Evolutionary conservation across 2,329 filamentous ascomycete species (phyloP), one percentile per base, ranked within the genome.

Genomic region (Microcyclosporella mali): DNA sequence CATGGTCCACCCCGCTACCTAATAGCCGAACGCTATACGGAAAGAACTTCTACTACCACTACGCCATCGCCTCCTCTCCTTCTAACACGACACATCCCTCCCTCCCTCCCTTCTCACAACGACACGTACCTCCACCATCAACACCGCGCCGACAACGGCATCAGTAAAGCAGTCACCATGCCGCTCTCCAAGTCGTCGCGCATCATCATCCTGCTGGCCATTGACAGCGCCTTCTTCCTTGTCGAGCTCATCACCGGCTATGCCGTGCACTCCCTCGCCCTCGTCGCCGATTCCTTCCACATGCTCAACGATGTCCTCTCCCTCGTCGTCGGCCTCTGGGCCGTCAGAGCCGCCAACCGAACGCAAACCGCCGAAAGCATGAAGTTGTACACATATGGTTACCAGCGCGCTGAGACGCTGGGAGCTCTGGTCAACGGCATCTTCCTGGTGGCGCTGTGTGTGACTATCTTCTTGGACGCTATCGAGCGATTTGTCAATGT

Each of bases 261-360:
- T 72, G 72, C 83, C 51, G 88, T 94, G 47, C 84, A 89, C 62
- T 97, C 92, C 14, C 78, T 98, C 56, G 92, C 92, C 29, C 77
- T 98, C 46, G 88, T 94, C 62, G 92, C 92, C 41, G 92, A 98
- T 71, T 88, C 92, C 47, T 98, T 98, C 67, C 92, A 98, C 70
- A 98, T 98, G 92, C 75, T 98, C 48, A 98, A 98, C 72, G 92
- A 98, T 78, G 92, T 98, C 56, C 83, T 98, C 48, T 97, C 92
- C 1, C 73, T 98, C 11, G 77, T 83, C 43, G 90, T 98, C 49
- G 92, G 92, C 52, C 69, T 97, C 31, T 98, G 92, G 90, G 92
- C 92, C 40, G 92, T 98, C 41, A 86, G 84, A 50, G 85, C 94
- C 38, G 87, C 89, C 18, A 85, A 85, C 63, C 85, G 83, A 0